Evolutionary conservation across 441 rosid species (phyloP).

Genomic region (Mallotus repandus): DNA sequence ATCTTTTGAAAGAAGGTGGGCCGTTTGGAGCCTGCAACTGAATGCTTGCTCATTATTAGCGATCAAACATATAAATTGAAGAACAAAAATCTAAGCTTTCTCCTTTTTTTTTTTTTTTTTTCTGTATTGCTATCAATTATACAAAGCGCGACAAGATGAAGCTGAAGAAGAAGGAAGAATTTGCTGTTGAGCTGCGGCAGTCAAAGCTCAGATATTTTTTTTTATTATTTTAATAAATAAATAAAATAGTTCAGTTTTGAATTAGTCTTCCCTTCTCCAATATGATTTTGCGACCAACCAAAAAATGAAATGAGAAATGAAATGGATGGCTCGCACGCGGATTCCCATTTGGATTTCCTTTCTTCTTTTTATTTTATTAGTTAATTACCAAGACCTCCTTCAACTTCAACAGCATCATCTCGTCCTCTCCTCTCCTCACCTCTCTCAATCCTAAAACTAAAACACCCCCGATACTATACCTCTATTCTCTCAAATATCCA

Average conservation of each 20-base stretch:
- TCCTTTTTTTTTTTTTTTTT: neutral
- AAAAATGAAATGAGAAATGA: neutral
- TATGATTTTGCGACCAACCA: constrained; percentile 5
- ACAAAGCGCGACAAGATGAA: neutral
- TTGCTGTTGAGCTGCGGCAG: constrained; percentile 3
- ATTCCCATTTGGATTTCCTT: neutral
- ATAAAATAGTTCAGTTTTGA: neutral
- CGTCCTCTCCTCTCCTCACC: too few relatives aligned
- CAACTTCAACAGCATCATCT: too few relatives aligned
- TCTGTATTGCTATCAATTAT: neutral
- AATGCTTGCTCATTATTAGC: constrained; percentile 31
- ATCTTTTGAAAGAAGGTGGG: constrained; percentile 32
- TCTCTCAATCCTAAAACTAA: too few relatives aligned
- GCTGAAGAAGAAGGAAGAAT: neutral
- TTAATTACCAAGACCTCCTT: too few relatives aligned
- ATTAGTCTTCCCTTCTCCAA: neutral
- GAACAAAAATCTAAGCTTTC: neutral
- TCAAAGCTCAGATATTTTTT: neutral
- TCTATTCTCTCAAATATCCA: too few relatives aligned
- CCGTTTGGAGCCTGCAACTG: constrained; percentile 30
- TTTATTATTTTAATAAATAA: neutral
- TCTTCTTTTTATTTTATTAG: too few relatives aligned
- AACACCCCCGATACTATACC: too few relatives aligned
- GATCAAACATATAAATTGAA: constrained; percentile 3
- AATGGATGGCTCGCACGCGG: neutral